Percentiles rank a stretch among this genome's conserved stretches.
Conservation (phyloP, 2,329 filamentous ascomycete species). For the Magnaporthiopsis incrustans region DNA sequence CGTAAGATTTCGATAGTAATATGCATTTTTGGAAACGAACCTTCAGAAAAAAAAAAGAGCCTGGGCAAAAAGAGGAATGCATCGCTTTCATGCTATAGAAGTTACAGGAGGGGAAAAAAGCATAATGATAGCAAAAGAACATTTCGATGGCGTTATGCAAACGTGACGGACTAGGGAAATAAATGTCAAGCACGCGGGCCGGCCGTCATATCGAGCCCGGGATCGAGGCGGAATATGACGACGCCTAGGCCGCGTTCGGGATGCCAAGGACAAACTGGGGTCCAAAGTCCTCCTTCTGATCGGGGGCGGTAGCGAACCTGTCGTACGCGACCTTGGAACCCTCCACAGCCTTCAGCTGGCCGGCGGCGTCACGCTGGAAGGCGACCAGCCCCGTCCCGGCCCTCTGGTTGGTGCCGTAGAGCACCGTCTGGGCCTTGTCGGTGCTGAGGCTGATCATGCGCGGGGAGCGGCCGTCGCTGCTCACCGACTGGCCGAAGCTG, state of each 20-base stretch:
- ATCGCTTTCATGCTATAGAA: no score
- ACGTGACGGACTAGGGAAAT: no score
- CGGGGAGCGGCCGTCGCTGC: slow-evolving; percentile 29
- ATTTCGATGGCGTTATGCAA: no score
- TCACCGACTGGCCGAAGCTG: slow-evolving; percentile 24
- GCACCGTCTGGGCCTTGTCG: slow-evolving; percentile 19
- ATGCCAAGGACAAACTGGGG: slow-evolving; percentile 4
- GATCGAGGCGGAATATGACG: no score
- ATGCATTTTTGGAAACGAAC: no score
- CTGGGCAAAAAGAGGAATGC: no score
- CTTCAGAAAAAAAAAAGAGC: no score
- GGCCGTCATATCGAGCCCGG: no score
- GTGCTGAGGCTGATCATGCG: slow-evolving; percentile 38
- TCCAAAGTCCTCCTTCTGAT: not conserved
- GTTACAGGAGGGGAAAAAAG: no score
- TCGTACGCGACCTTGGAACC: slow-evolving; percentile 3
- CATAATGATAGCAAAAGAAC: no score
- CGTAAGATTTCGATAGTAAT: no score
- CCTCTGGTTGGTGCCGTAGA: slow-evolving; percentile 41
- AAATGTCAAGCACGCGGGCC: no score
- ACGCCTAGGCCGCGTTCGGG: not conserved
- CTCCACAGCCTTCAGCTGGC: slow-evolving; percentile 2
- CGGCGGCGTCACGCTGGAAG: slow-evolving; percentile 23
- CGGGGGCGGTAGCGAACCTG: not conserved
- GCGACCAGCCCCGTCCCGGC: slow-evolving; percentile 32